A percentile compares a stretch with the other conserved stretches of the same genome.
phyloP scores from a whole-genome alignment of 345 rosid genomes.

The Anacardium occidentale region DNA sequence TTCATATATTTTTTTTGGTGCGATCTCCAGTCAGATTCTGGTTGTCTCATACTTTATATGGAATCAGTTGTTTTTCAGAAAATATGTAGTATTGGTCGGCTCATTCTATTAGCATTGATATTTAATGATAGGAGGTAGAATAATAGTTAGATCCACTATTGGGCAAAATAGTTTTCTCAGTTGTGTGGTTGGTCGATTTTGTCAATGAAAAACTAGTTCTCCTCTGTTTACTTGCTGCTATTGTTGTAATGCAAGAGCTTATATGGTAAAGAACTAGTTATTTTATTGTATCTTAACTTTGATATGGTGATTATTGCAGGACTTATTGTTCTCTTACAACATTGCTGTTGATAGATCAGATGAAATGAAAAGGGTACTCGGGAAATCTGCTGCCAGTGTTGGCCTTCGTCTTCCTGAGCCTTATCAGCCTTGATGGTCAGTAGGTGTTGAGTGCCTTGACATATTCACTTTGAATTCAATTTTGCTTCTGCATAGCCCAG shows the following conservation, averaged over 20 bases:
- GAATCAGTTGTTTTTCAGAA: neutral
- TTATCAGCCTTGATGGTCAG: slow-evolving; percentile 53
- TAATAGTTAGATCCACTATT: neutral
- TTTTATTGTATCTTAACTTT: neutral
- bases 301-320: slow-evolving; percentile 42
- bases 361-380: slow-evolving; percentile 68
- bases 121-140: too few species aligned
- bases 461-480: neutral
- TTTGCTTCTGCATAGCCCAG: neutral
- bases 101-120: neutral
- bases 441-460: slow-evolving; percentile 5
- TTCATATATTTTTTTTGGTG: neutral
- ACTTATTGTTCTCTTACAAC: slow-evolving; percentile 80
- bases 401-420: slow-evolving; percentile 88
- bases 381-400: slow-evolving; percentile 90
- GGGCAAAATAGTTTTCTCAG: neutral
- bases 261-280: neutral
- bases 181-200: neutral
- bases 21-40: neutral
- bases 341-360: slow-evolving; percentile 83
- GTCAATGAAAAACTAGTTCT: neutral
- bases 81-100: neutral
- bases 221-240: neutral
- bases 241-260: neutral
- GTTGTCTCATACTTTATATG: neutral